These are phyloP conservation scores for Penicillium pancosmium DNA, from an alignment of 495 filamentous ascomycete genomes.

Conservation along the genomic window DNA sequence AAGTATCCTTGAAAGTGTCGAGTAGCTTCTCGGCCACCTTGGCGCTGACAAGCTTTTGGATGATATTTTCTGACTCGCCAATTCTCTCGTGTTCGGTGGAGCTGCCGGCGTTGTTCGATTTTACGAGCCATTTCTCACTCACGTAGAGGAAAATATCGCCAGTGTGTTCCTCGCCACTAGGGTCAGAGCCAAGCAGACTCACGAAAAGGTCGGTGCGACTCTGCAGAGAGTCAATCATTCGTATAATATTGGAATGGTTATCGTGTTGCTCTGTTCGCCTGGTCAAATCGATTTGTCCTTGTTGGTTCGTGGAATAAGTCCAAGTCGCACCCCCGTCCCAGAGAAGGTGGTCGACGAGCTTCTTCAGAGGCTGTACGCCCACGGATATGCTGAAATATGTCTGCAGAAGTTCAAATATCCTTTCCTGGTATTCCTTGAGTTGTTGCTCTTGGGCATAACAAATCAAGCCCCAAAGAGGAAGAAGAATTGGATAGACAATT, in stretches of 20 bases:
- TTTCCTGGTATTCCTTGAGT: slow-evolving; percentile 31
- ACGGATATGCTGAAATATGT: slow-evolving; percentile 54
- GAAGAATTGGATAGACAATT: slow-evolving; percentile 62
- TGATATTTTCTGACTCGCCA: slow-evolving; percentile 39
- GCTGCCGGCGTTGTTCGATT: slow-evolving; percentile 13
- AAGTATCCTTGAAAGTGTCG: slow-evolving; percentile 64
- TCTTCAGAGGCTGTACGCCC: slow-evolving; percentile 44
- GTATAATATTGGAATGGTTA: slow-evolving; percentile 37
- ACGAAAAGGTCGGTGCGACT: slow-evolving; percentile 54
- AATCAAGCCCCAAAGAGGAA: slow-evolving; percentile 70
- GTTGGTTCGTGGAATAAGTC: slow-evolving; percentile 42
- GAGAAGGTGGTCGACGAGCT: slow-evolving; percentile 52
- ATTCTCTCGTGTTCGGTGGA: slow-evolving; percentile 14
- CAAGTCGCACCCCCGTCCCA: slow-evolving; percentile 54
- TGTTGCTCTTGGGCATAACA: slow-evolving; percentile 52
- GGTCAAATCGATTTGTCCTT: slow-evolving; percentile 41
- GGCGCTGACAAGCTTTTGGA: slow-evolving; percentile 57
- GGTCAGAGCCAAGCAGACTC: slow-evolving; percentile 52
- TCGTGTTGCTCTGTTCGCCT: slow-evolving; percentile 20
- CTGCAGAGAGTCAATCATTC: slow-evolving; percentile 42
- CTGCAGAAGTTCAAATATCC: slow-evolving; percentile 39
- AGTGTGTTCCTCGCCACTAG: slow-evolving; percentile 58
- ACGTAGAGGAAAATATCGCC: slow-evolving; percentile 65
- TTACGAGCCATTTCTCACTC: slow-evolving; percentile 62
- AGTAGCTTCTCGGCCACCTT: slow-evolving; percentile 71